phyloP scores from a whole-genome alignment of 176 grass and related monocot species.

The Neostapfia colusana region DNA sequence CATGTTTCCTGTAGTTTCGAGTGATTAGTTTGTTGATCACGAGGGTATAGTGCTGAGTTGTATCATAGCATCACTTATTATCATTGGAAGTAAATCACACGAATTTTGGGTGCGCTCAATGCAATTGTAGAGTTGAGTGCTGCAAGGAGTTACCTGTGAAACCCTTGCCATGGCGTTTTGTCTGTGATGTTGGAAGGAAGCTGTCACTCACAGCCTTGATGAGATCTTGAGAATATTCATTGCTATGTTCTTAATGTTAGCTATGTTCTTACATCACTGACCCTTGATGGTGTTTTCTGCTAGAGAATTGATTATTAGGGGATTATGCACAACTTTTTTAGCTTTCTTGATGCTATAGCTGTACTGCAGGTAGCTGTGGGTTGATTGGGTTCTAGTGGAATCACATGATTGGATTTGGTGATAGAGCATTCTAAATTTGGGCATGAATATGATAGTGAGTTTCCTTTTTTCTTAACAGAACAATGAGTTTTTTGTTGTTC shows the following conservation, averaged over 20 bases:
- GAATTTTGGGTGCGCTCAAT: slow-evolving; percentile 32
- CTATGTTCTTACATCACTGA: neutral
- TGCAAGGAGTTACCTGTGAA: neutral
- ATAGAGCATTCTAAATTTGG: neutral
- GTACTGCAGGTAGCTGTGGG: neutral
- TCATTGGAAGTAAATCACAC: slow-evolving; percentile 19
- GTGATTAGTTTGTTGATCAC: slow-evolving; percentile 12
- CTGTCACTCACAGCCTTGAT: neutral
- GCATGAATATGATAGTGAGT: neutral
- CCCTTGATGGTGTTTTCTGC: neutral
- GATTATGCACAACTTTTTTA: neutral
- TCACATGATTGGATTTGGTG: neutral
- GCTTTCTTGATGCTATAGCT: neutral
- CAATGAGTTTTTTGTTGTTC: neutral
- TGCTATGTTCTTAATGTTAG: neutral
- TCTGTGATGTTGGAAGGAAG: slow-evolving; percentile 29
- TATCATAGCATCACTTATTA: slow-evolving; percentile 39
- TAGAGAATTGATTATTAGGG: neutral
- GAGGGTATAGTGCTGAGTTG: slow-evolving; percentile 15
- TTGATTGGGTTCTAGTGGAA: neutral
- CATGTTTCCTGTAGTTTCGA: slow-evolving; percentile 16
- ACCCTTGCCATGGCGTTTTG: neutral
- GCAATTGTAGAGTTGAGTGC: slow-evolving; percentile 27
- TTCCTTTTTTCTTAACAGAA: neutral
- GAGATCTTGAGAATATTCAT: neutral